Base-by-base conservation (phyloP, 1,139 yeast genomes). In the Saccharomycopsis crataegensis region DNA sequence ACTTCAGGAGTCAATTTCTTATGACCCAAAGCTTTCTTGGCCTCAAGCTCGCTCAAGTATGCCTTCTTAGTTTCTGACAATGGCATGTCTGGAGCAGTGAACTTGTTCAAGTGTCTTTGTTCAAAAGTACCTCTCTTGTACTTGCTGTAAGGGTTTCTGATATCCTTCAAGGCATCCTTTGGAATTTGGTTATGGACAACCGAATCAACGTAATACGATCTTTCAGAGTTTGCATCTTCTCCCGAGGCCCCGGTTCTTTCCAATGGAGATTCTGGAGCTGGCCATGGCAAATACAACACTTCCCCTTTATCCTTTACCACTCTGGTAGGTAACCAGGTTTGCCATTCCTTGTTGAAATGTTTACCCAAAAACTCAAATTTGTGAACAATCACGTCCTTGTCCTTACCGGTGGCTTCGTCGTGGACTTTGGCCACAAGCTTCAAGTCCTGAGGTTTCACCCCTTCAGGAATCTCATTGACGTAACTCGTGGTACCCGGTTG, bases 251-350 rank as follows among this genome's bases (percentile, higher is more conserved):
- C 60, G 43, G 53, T 60, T 2, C 78, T 72, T 8, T 58, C 54
- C 55, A 80, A 70, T 12, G 68, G 69, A 60, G 77, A 78, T 41
- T 81, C 83, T 1, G 96, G 96, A 60, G 80, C 78, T 46, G 98
- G 98, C 95, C 96, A 91, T 54, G 98, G 97, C 53, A 91, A 81
- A 49, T 81, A 80, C 55, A 88, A 72, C 49, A 78, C 75, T 45
- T 79, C 79, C 40, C 72, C 72, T 62, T 88, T 90, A 61, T 79
- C 76, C 60, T 77, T 80, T 14, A 91, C 89, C 60, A 80, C 79
- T 70, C 98, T 80, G 59, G 78, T 78, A 28, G 96, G 96, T 72
- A 89, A 72, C 76, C 86, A 79, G 64, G 76, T 75, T 66, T 83
- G 84, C 67, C 85, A 83, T 61, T 86, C 80, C 50, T 79, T 80